Conservation (phyloP, 345 rosid genomes). For the Arabidopsis thaliana region DNA sequence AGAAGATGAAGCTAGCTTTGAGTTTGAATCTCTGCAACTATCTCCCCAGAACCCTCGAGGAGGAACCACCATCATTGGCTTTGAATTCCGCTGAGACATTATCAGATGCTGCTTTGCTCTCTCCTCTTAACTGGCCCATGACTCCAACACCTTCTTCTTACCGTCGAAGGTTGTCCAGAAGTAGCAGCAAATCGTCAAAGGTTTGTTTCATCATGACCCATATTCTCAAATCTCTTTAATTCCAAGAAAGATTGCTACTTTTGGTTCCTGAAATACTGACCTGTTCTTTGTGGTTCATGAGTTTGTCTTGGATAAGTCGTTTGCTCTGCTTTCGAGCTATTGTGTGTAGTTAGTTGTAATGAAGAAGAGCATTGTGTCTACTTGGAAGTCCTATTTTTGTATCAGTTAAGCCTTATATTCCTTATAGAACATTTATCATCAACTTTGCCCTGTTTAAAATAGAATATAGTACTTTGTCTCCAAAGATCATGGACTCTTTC, state of each 20-base stretch:
- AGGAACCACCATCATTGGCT: conserved; percentile 47
- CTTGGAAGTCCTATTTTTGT: background rate
- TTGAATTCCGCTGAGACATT: conserved; percentile 56
- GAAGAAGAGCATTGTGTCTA: conserved; percentile 1
- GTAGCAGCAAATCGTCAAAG: conserved; percentile 76
- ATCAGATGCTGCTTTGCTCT: conserved; percentile 72
- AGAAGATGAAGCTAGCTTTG: conserved; percentile 68
- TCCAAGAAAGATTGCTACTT: background rate
- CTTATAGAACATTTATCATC: background rate
- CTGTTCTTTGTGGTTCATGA: background rate
- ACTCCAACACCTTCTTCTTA: conserved; percentile 73
- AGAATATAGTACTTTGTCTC: no score
- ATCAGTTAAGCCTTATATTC: background rate
- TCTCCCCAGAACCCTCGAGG: conserved; percentile 58
- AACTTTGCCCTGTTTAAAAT: no score
- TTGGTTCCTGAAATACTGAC: background rate
- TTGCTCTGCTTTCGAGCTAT: background rate
- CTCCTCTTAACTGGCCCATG: conserved; percentile 62
- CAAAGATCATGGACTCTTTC: background rate
- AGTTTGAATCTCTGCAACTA: conserved; percentile 66
- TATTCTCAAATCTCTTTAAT: background rate
- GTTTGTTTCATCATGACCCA: conserved; percentile 41
- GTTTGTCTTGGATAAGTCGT: background rate
- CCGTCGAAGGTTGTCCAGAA: conserved; percentile 60
- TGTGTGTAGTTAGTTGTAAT: conserved; percentile 11